Evolutionary conservation across 305 asterid species (phyloP).

Genomic region (Solanum hybrid): DNA sequence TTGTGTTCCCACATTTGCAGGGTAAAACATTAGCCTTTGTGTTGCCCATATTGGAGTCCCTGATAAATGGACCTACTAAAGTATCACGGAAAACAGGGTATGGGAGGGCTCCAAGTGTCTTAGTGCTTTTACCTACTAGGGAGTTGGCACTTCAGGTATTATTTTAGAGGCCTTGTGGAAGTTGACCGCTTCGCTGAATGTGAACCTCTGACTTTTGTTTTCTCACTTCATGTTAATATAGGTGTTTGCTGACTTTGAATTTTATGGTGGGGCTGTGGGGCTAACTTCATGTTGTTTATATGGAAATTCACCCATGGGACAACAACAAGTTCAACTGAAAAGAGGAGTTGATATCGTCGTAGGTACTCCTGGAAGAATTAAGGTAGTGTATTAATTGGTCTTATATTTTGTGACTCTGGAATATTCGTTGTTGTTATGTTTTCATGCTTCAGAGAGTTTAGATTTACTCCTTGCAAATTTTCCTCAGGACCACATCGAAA

Average conservation of each 20-base stretch:
- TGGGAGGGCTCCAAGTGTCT: slow-evolving; percentile 82
- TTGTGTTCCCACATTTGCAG: slow-evolving; percentile 17
- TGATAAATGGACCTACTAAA: slow-evolving; percentile 60
- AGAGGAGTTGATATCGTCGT: slow-evolving; percentile 81
- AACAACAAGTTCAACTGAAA: slow-evolving; percentile 47
- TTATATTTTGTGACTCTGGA: neutral
- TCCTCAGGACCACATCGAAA: slow-evolving; percentile 65
- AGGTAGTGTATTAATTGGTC: slow-evolving; percentile 30
- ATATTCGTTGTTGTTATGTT: neutral
- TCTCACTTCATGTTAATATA: slow-evolving; percentile 9
- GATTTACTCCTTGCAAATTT: neutral
- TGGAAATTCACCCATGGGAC: slow-evolving; percentile 64
- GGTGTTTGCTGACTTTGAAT: slow-evolving; percentile 73
- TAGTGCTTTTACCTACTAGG: slow-evolving; percentile 90
- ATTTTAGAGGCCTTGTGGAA: neutral
- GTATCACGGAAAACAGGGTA: slow-evolving; percentile 57
- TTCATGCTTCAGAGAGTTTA: neutral
- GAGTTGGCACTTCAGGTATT: slow-evolving; percentile 65
- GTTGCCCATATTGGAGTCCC: slow-evolving; percentile 80
- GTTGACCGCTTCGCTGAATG: neutral
- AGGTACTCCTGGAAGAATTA: slow-evolving; percentile 92
- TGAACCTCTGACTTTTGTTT: neutral
- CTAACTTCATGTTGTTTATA: slow-evolving; percentile 72
- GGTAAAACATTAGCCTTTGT: slow-evolving; percentile 96
- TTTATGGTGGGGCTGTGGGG: slow-evolving; percentile 73